Percentiles rank a stretch among this genome's conserved stretches.
These are phyloP conservation scores for Helenozyma rhizophorensis DNA, from an alignment of 805 yeast genomes.

Conservation along the genomic window DNA sequence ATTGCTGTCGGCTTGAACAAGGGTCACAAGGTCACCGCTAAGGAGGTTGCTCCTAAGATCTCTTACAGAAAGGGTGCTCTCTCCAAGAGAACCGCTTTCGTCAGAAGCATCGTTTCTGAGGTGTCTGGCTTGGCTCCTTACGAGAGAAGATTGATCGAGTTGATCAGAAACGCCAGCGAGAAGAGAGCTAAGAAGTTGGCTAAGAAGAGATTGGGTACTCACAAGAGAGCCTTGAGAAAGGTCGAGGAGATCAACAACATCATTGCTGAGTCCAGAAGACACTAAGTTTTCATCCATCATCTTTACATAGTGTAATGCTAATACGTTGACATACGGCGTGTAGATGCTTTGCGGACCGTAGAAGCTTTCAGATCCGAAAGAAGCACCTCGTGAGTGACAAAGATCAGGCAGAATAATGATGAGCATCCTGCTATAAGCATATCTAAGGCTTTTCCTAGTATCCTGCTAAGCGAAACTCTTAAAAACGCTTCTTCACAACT, in stretches of 20 bases:
- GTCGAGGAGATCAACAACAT: slow-evolving; percentile 96
- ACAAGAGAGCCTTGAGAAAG: slow-evolving; percentile 99
- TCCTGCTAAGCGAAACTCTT: no score
- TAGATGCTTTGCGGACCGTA: no score
- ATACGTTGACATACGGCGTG: slow-evolving; percentile 8
- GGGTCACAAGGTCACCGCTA: slow-evolving; percentile 95
- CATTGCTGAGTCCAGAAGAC: slow-evolving; percentile 97
- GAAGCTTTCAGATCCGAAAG: no score
- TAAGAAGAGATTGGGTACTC: slow-evolving; percentile 99
- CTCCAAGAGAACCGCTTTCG: slow-evolving; percentile 94
- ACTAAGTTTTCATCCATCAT: slow-evolving; percentile 44
- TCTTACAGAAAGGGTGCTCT: slow-evolving; percentile 97
- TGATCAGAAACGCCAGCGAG: slow-evolving; percentile 99
- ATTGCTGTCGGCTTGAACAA: slow-evolving; percentile 98
- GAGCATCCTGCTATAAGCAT: no score
- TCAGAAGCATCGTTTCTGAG: slow-evolving; percentile 92
- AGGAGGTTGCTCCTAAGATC: slow-evolving; percentile 75
- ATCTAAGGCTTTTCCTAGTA: no score
- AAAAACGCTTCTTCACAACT: no score
- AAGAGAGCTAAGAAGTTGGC: slow-evolving; percentile 99
- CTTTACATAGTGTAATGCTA: slow-evolving; percentile 16
- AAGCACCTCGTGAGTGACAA: no score
- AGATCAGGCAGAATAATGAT: no score
- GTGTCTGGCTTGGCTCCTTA: slow-evolving; percentile 99
- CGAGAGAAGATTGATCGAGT: slow-evolving; percentile 98